Conservation (phyloP, 2,329 filamentous ascomycete genomes). For the Setomelanomma holmii region DNA sequence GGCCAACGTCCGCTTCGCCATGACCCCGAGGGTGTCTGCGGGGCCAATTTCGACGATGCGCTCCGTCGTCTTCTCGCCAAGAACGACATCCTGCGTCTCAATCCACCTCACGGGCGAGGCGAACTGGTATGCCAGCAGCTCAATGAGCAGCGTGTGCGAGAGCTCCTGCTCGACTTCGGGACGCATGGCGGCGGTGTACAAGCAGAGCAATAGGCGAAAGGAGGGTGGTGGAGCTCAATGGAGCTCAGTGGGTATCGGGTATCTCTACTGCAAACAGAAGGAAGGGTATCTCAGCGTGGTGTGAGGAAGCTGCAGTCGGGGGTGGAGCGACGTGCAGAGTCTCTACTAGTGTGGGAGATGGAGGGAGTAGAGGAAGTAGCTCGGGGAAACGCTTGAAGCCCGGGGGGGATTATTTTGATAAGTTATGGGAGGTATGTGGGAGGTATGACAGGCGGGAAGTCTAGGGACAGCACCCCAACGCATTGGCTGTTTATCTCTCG, state of each 20-base stretch:
- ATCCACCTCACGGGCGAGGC: constrained; percentile 99
- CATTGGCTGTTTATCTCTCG: constrained; percentile 44
- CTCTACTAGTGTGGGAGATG: not conserved
- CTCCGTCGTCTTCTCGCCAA: constrained; percentile 94
- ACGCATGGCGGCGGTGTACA: constrained; percentile 71
- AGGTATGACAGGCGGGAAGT: constrained; percentile 15
- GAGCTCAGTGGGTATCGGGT: constrained; percentile 32
- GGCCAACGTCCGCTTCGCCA: constrained; percentile 94
- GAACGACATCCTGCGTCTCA: constrained; percentile 99
- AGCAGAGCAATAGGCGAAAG: constrained; percentile 17
- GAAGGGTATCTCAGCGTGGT: constrained; percentile 24
- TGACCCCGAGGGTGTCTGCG: constrained; percentile 93
- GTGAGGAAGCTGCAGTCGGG: constrained; percentile 19
- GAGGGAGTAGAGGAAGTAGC: constrained; percentile 6
- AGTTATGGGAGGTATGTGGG: constrained; percentile 1
- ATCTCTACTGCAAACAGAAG: constrained; percentile 30
- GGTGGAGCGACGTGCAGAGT: constrained; percentile 17
- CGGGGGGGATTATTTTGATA: constrained; percentile 14
- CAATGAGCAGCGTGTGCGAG: constrained; percentile 95
- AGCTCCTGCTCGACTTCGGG: constrained; percentile 99
- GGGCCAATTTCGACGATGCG: constrained; percentile 97
- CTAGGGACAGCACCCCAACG: constrained; percentile 34
- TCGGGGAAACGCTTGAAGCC: constrained; percentile 21
- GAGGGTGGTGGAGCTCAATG: constrained; percentile 25
- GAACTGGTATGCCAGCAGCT: constrained; percentile 99